Conservation (phyloP, 2,329 filamentous ascomycete species). For the Parastagonospora nodorum region DNA sequence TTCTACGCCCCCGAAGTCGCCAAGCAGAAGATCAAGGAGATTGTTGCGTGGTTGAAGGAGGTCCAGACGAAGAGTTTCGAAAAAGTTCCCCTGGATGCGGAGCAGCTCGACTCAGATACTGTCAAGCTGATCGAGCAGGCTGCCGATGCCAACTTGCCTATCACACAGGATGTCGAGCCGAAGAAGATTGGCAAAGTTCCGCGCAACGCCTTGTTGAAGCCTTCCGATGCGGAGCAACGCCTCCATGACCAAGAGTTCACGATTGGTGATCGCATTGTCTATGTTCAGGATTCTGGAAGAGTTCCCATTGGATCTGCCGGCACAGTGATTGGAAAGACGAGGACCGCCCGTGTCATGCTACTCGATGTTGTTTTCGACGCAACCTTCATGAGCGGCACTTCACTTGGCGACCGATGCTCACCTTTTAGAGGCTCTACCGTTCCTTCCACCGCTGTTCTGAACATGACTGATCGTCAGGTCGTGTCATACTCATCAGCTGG, state of each 20-base stretch:
- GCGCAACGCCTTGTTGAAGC: slow-evolving; percentile 85
- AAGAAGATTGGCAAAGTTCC: slow-evolving; percentile 82
- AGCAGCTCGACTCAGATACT: slow-evolving; percentile 90
- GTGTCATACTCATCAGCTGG: slow-evolving; percentile 67
- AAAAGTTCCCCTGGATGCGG: slow-evolving; percentile 91
- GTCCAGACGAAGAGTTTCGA: slow-evolving; percentile 92
- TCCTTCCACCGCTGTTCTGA: slow-evolving; percentile 83
- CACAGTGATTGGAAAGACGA: slow-evolving; percentile 93
- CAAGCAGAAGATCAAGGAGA: slow-evolving; percentile 85
- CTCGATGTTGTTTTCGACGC: slow-evolving; percentile 93
- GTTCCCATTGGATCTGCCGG: slow-evolving; percentile 91
- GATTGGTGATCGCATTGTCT: slow-evolving; percentile 90
- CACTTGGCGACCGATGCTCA: slow-evolving; percentile 85
- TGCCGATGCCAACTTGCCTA: slow-evolving; percentile 61
- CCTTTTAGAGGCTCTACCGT: slow-evolving; percentile 95
- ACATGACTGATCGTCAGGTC: slow-evolving; percentile 81
- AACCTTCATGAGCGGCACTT: slow-evolving; percentile 96
- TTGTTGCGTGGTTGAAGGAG: slow-evolving; percentile 88
- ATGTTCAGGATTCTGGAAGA: slow-evolving; percentile 89
- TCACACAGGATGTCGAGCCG: slow-evolving; percentile 52
- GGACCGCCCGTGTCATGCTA: slow-evolving; percentile 79
- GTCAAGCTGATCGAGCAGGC: slow-evolving; percentile 80
- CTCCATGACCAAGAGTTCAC: slow-evolving; percentile 81
- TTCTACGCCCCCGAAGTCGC: slow-evolving; percentile 80
- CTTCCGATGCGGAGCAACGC: slow-evolving; percentile 92